Conservation (phyloP, 139 green algal genomes). For the Coccomyxa sp. region DNA sequence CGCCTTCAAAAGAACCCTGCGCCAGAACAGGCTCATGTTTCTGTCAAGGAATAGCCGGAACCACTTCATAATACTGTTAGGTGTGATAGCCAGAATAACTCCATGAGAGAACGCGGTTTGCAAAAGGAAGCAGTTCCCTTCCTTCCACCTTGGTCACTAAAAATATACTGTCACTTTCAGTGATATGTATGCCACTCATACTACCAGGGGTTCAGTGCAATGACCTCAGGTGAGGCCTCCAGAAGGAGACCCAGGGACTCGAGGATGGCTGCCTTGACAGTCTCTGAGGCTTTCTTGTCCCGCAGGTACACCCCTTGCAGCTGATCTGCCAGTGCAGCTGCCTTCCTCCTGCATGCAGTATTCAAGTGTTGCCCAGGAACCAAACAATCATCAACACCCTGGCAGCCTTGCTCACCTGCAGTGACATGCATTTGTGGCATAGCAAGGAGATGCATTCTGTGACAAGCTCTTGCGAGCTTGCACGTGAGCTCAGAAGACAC, state of each 20-base stretch:
- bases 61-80: too few relatives aligned
- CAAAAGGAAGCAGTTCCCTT: too few relatives aligned
- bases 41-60: too few relatives aligned
- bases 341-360: neutral
- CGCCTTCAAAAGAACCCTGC: neutral
- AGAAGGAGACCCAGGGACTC: constrained; percentile 9
- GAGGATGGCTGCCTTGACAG: constrained; percentile 8
- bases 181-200: too few relatives aligned
- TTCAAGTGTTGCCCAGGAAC: neutral
- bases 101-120: too few relatives aligned
- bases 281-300: neutral
- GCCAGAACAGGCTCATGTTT: neutral
- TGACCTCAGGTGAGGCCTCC: constrained; percentile 3
- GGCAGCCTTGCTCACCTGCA: neutral
- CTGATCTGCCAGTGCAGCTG: neutral
- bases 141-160: too few relatives aligned
- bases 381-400: neutral
- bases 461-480: neutral
- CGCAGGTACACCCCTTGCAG: constrained; percentile 7
- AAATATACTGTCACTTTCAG: too few relatives aligned
- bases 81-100: too few relatives aligned
- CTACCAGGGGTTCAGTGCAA: too few relatives aligned
- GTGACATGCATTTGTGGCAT: neutral
- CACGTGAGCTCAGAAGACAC: too few relatives aligned
- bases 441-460: neutral